Evolutionary conservation across 2,329 filamentous ascomycete species (phyloP).

Genomic region (Helotiales sp.): DNA sequence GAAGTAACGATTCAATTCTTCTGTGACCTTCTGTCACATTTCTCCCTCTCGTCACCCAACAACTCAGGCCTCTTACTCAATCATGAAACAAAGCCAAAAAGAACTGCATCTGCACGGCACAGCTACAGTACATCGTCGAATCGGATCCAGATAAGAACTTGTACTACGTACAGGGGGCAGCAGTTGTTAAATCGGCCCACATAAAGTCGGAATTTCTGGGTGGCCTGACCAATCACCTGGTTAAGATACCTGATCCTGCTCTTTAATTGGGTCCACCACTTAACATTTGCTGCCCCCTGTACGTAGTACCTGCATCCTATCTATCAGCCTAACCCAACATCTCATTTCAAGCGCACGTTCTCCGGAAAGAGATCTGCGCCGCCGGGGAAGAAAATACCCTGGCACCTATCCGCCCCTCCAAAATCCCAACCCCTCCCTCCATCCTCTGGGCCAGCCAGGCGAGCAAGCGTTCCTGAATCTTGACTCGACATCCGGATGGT

Average conservation of each 20-base stretch:
- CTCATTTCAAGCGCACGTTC: not conserved
- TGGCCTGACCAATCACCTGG: too few relatives aligned
- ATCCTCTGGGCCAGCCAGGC: too few relatives aligned
- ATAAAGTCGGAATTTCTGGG: too few relatives aligned
- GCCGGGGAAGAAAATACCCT: not conserved
- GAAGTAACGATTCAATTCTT: too few relatives aligned
- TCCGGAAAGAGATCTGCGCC: slow-evolving; percentile 9
- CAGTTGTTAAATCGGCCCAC: too few relatives aligned
- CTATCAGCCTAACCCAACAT: slow-evolving; percentile 6
- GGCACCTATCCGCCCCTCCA: not conserved
- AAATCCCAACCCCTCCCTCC: too few relatives aligned
- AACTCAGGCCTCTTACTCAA: not conserved
- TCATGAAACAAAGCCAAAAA: slow-evolving; percentile 19
- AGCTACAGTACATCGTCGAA: not conserved
- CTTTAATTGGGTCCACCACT: too few relatives aligned
- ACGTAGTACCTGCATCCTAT: slow-evolving; percentile 20
- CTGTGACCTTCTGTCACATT: not conserved
- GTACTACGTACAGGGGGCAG: too few relatives aligned
- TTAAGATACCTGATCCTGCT: too few relatives aligned
- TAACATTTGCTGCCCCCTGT: too few relatives aligned
- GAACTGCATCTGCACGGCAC: not conserved
- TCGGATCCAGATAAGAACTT: slow-evolving; percentile 13
- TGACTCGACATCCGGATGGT: not conserved
- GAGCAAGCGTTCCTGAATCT: slow-evolving; percentile 5
- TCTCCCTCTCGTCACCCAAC: not conserved